Conservation (phyloP, 2,329 filamentous ascomycete species). For the Lecanoromycetidae sp. region DNA sequence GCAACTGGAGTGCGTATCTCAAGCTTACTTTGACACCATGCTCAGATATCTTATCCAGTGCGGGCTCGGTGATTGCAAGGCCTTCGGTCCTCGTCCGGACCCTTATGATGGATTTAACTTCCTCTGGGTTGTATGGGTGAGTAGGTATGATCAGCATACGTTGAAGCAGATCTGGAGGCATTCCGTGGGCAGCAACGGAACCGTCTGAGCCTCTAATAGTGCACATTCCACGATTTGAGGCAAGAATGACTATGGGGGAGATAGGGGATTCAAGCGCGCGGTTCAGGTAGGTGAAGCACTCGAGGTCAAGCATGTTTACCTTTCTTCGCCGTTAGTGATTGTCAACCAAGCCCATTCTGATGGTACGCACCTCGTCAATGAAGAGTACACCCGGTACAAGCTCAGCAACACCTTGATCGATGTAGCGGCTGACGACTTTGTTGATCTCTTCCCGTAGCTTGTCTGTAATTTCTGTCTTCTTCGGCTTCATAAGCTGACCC, state of each 20-base stretch:
- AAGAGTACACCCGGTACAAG: slow-evolving; percentile 96
- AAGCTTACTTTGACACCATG: slow-evolving; percentile 82
- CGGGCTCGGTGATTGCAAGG: slow-evolving; percentile 65
- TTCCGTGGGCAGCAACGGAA: slow-evolving; percentile 76
- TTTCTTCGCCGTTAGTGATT: slow-evolving; percentile 26
- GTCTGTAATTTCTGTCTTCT: slow-evolving; percentile 98
- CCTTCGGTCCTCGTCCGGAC: slow-evolving; percentile 73
- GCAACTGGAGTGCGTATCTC: slow-evolving; percentile 82
- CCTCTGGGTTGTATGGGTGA: slow-evolving; percentile 71
- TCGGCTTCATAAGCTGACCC: slow-evolving; percentile 98
- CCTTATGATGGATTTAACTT: slow-evolving; percentile 85
- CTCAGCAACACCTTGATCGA: slow-evolving; percentile 94
- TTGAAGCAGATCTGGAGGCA: slow-evolving; percentile 84
- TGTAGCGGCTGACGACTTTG: slow-evolving; percentile 98
- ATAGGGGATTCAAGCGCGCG: slow-evolving; percentile 91
- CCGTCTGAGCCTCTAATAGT: slow-evolving; percentile 76
- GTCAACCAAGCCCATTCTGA: slow-evolving; percentile 19
- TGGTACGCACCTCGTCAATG: slow-evolving; percentile 71
- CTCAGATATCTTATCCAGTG: slow-evolving; percentile 74
- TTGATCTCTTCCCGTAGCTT: slow-evolving; percentile 94
- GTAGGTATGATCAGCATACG: slow-evolving; percentile 94
- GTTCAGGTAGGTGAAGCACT: slow-evolving; percentile 98
- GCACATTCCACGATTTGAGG: slow-evolving; percentile 89
- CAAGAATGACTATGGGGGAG: slow-evolving; percentile 91
- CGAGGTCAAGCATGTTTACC: slow-evolving; percentile 99